Percentiles rank a stretch among this genome's conserved stretches.
These are phyloP conservation scores for Penicillium longicatenatum DNA, from an alignment of 495 filamentous ascomycete genomes.

Conservation along the genomic window DNA sequence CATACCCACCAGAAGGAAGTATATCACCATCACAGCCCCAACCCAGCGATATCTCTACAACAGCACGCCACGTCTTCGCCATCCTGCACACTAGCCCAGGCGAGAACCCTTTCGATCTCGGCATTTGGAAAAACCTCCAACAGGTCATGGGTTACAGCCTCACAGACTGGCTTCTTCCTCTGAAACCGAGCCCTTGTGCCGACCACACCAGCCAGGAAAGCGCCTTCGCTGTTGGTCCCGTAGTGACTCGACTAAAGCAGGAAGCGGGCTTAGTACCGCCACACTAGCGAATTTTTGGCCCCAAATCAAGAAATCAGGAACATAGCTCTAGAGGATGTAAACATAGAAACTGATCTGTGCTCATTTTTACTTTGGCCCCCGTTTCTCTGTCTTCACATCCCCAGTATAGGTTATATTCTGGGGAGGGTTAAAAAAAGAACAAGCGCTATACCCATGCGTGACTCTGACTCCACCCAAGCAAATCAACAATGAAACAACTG, in stretches of 20 bases:
- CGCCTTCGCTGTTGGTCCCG: conserved; percentile 51
- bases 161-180: conserved; percentile 73
- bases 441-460: background rate
- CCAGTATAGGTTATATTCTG: background rate
- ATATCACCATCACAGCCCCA: conserved; percentile 17
- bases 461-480: background rate
- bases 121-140: conserved; percentile 66
- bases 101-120: conserved; percentile 80
- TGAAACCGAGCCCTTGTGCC: conserved; percentile 65
- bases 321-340: background rate
- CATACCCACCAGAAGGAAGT: conserved; percentile 39
- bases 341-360: conserved; percentile 7
- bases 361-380: conserved; percentile 2
- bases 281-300: conserved; percentile 10
- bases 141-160: conserved; percentile 71
- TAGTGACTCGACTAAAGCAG: conserved; percentile 50
- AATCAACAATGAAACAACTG: background rate
- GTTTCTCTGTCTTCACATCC: background rate
- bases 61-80: conserved; percentile 65
- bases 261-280: conserved; percentile 46
- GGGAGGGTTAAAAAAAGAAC: background rate
- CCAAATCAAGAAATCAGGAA: background rate
- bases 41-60: conserved; percentile 13
- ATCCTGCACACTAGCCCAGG: conserved; percentile 71
- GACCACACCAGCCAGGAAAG: conserved; percentile 50